Evolutionary conservation across 768 basidiomycete species (phyloP).

Genomic region (Neoboletus brunneissimus): DNA sequence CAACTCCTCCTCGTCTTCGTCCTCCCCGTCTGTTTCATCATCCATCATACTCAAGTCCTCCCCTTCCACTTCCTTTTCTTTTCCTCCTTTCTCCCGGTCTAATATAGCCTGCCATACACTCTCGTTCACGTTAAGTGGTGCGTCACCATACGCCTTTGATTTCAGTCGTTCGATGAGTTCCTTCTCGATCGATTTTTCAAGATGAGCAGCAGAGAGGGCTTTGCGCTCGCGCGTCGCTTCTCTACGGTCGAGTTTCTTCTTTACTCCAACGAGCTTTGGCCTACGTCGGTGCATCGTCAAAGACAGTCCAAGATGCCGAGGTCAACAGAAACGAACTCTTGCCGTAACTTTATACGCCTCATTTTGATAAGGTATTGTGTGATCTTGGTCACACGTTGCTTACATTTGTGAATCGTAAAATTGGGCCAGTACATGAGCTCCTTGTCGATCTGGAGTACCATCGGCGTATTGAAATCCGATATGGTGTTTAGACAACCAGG

Average conservation of each 20-base stretch:
- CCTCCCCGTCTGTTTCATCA: constrained; percentile 56
- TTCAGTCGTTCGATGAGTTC: constrained; percentile 95
- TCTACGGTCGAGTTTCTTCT: constrained; percentile 94
- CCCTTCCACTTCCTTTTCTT: constrained; percentile 43
- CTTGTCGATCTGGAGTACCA: constrained; percentile 71
- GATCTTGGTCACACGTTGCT: constrained; percentile 98
- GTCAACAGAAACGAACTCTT: constrained; percentile 58
- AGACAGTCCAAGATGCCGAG: neutral
- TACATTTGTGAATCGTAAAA: constrained; percentile 97
- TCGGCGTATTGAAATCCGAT: neutral
- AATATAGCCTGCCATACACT: constrained; percentile 91
- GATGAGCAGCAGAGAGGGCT: constrained; percentile 90
- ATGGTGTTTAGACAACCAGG: neutral
- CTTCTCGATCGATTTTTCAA: constrained; percentile 93
- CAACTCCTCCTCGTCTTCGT: constrained; percentile 45
- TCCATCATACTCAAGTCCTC: constrained; percentile 44
- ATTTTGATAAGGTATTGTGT: constrained; percentile 99
- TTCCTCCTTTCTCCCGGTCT: constrained; percentile 65
- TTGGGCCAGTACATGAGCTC: constrained; percentile 99
- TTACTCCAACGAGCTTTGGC: constrained; percentile 90
- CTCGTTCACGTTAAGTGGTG: constrained; percentile 97
- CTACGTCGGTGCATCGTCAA: constrained; percentile 38
- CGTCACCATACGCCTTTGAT: constrained; percentile 96
- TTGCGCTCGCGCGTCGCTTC: constrained; percentile 93
- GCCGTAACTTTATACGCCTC: constrained; percentile 81